Base-by-base conservation (phyloP, 148 eudicot species). In the Amaranthus palmeri region DNA sequence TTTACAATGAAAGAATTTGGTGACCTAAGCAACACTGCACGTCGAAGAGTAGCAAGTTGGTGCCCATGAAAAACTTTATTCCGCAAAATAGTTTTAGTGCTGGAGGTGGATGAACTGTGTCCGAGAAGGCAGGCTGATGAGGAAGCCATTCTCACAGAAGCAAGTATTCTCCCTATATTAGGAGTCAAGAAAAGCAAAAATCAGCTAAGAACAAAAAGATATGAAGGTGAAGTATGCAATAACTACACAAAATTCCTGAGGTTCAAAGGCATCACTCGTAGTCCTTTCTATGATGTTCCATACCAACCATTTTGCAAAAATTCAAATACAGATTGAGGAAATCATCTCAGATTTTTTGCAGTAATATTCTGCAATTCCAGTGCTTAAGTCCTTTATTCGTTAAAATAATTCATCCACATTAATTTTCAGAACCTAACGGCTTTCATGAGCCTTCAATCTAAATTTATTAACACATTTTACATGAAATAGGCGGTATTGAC, bases 61-160 rank as follows among this genome's bases (percentile, higher is more conserved):
- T 76, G 83, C 66, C 79, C 83, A 59, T 75, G 78, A 65, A 74
- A 82, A 45, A 86, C 68, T 59, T 82, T 86, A 72, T 86, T 86
- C 65, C 76, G 78, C 61, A 85, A 67, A 78, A 59, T 25, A 47
- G 85, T 65, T 78, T 73, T 82, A 25, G 84, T 56, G 44, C 8
- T 74, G 42, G 82, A 79, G 63, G 82, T 65, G 44, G 78, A 74
- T 58, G 78, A 70, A 17, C 78, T 60, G 36, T 70, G 65, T 64
- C 81, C 82, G 2, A 79, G 61, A 14, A 79, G 72, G 61, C 78
- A 79, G 9, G 78, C 72, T 42, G 82, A 70, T 70, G 78, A 79
- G 57, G 78, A 53, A 64, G 78, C 82, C 82, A 79, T 79, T 61
- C 72, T 65, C 61, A 79, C 74, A 52, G 69, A 54, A 15, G 50